phyloP scores from a whole-genome alignment of 352 stramenopile species.

The Pythium brassicae region DNA sequence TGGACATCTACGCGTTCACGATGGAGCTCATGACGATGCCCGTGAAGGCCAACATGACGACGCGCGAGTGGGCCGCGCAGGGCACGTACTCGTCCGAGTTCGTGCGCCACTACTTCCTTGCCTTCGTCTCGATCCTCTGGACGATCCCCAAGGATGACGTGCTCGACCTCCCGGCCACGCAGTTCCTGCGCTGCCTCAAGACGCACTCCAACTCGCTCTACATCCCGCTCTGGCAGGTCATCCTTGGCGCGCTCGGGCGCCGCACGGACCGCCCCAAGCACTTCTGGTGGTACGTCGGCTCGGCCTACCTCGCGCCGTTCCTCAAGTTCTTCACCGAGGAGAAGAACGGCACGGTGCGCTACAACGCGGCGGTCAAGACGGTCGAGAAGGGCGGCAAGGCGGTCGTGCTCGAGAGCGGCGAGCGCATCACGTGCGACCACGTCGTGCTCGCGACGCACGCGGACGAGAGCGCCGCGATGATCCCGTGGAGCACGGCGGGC shows the following conservation, averaged over 20 bases:
- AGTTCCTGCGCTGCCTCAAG: conserved; percentile 86
- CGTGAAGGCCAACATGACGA: conserved; percentile 69
- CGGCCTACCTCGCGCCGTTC: conserved; percentile 79
- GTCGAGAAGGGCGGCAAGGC: conserved; percentile 80
- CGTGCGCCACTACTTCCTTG: conserved; percentile 86
- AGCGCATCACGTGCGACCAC: conserved; percentile 81
- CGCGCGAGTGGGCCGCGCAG: conserved; percentile 65
- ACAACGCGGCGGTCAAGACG: conserved; percentile 56
- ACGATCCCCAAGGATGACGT: conserved; percentile 83
- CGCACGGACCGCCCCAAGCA: conserved; percentile 79
- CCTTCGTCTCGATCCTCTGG: conserved; percentile 85
- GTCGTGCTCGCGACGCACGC: conserved; percentile 81
- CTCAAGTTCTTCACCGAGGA: conserved; percentile 83
- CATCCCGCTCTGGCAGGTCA: conserved; percentile 83
- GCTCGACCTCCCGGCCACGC: conserved; percentile 72
- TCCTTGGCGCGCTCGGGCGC: conserved; percentile 65
- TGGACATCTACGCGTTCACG: conserved; percentile 86
- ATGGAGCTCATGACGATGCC: conserved; percentile 85
- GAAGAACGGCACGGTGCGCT: conserved; percentile 74
- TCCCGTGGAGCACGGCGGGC: conserved; percentile 63
- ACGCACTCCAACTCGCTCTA: conserved; percentile 86
- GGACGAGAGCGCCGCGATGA: conserved; percentile 70
- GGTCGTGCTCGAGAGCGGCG: conserved; percentile 61
- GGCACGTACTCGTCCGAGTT: conserved; percentile 79
- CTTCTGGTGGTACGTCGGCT: conserved; percentile 84